phyloP scores from a whole-genome alignment of 805 yeast species.

The Metschnikowia continentalis region DNA sequence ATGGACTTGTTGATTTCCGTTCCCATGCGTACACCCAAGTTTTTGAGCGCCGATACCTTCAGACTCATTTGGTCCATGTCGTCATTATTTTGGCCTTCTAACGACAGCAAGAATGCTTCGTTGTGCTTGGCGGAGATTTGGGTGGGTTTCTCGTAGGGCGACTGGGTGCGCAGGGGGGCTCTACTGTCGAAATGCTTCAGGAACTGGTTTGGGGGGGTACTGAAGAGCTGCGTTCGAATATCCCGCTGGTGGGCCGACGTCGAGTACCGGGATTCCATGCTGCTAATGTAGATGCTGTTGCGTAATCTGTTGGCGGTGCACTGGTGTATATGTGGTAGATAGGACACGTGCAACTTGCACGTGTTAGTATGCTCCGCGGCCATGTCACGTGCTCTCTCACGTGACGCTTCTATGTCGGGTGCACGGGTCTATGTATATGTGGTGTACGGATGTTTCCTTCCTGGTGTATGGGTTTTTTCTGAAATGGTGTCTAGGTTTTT shows the following conservation, averaged over 20 bases:
- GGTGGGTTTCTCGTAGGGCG: slow-evolving; percentile 36
- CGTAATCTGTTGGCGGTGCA: background rate
- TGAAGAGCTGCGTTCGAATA: slow-evolving; percentile 38
- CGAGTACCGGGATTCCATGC: slow-evolving; percentile 18
- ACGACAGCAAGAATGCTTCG: slow-evolving; percentile 39
- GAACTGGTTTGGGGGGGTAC: slow-evolving; percentile 17
- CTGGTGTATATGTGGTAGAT: background rate
- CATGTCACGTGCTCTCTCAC: too few relatives aligned
- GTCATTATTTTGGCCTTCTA: slow-evolving; percentile 41
- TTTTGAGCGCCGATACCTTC: slow-evolving; percentile 39
- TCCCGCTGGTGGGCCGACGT: slow-evolving; percentile 39
- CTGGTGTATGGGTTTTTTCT: background rate
- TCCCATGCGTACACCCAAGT: slow-evolving; percentile 41
- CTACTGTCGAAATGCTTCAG: slow-evolving; percentile 10
- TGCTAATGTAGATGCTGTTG: background rate
- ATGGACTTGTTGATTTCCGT: slow-evolving; percentile 40
- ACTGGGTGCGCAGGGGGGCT: slow-evolving; percentile 27
- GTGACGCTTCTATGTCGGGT: too few relatives aligned
- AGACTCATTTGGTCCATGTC: slow-evolving; percentile 40
- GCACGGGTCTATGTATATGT: background rate
- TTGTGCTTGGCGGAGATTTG: slow-evolving; percentile 34
- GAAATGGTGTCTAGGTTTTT: background rate
- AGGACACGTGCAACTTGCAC: background rate
- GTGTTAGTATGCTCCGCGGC: background rate
- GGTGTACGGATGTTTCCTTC: background rate